A percentile compares a stretch with the other conserved stretches of the same genome.
These are phyloP conservation scores for Closterium sp. DNA, from an alignment of 139 green algal genomes.

Conservation along the genomic window DNA sequence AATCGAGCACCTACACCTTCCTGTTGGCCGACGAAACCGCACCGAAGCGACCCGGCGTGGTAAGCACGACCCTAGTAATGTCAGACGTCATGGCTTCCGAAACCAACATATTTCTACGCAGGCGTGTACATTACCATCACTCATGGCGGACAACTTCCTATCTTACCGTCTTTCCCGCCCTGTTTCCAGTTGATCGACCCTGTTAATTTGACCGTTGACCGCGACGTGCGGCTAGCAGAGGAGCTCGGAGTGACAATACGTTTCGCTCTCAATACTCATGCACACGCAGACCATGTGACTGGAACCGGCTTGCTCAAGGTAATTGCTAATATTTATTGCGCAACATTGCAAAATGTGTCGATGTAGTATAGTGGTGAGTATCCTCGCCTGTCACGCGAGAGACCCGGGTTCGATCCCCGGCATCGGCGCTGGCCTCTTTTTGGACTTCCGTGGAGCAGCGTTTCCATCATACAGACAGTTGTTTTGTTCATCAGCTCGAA, in stretches of 20 bases:
- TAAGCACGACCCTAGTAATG: background rate
- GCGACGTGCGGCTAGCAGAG: conserved; percentile 63
- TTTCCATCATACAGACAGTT: no score
- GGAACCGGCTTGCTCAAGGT: conserved; percentile 67
- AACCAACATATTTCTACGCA: background rate
- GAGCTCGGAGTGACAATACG: conserved; percentile 61
- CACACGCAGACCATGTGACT: conserved; percentile 74
- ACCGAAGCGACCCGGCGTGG: background rate
- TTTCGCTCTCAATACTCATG: conserved; percentile 68
- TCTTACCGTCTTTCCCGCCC: background rate
- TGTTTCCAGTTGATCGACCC: conserved; percentile 63
- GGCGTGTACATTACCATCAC: no score
- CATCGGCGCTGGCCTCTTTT: background rate
- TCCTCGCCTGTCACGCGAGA: background rate
- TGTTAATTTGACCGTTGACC: conserved; percentile 63
- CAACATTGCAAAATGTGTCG: background rate
- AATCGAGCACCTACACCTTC: conserved; percentile 67
- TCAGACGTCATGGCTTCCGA: background rate
- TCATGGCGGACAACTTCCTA: no score
- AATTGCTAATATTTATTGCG: no score
- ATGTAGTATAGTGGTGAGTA: background rate
- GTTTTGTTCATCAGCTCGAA: no score
- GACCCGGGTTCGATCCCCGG: background rate
- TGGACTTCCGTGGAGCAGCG: no score
- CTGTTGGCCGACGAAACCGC: conserved; percentile 54